Conservation (phyloP, 805 yeast genomes). For the Cyberlindnera maclurae region DNA sequence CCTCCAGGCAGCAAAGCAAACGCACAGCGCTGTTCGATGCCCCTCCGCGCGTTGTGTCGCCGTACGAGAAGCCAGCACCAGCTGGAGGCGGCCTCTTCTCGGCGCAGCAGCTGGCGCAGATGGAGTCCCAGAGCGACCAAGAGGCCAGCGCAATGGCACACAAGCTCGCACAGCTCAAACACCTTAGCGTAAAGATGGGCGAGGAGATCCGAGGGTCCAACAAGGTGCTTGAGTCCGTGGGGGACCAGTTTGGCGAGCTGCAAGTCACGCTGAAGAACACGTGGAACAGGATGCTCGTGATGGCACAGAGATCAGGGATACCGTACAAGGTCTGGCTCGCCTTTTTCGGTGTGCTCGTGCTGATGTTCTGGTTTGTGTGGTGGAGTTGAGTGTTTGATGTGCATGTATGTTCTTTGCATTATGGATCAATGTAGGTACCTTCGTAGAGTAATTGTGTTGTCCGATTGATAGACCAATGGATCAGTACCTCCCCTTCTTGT, state of each 20-base stretch:
- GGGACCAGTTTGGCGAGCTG: constrained; percentile 40
- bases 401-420: too few species aligned
- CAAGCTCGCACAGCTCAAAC: constrained; percentile 48
- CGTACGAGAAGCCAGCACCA: constrained; percentile 32
- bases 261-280: constrained; percentile 43
- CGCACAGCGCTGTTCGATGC: constrained; percentile 21
- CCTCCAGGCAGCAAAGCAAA: constrained; percentile 1
- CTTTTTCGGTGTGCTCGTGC: constrained; percentile 39
- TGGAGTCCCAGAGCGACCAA: constrained; percentile 63
- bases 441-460: too few species aligned
- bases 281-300: constrained; percentile 47
- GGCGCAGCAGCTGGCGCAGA: constrained; percentile 46
- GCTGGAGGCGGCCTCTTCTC: constrained; percentile 32
- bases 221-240: constrained; percentile 35
- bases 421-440: too few species aligned
- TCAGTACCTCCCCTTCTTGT: too few species aligned
- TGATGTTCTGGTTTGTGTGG: constrained; percentile 48
- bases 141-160: constrained; percentile 47
- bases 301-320: constrained; percentile 61
- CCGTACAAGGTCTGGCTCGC: constrained; percentile 55
- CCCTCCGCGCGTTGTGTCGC: constrained; percentile 31
- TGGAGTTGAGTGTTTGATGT: constrained; percentile 11
- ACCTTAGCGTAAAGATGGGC: constrained; percentile 51
- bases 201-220: constrained; percentile 53
- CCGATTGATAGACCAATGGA: too few species aligned